phyloP scores from a whole-genome alignment of 129 eudicot genomes.

The Smallanthus sonchifolius region DNA sequence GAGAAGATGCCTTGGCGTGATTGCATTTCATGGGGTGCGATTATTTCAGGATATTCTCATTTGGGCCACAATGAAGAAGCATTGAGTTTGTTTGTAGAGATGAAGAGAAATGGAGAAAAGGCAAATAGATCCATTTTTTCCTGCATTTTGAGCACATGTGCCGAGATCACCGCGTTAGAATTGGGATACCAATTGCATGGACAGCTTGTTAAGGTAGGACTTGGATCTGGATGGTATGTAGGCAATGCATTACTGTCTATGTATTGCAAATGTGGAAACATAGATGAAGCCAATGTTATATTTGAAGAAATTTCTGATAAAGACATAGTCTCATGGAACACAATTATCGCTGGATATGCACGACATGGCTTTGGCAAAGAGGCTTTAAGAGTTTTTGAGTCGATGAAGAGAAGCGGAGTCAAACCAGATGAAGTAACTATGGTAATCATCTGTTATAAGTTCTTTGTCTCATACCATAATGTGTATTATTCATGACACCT shows the following conservation, averaged over 20 bases:
- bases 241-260: slow-evolving; percentile 2
- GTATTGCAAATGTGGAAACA: slow-evolving; percentile 16
- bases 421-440: slow-evolving; percentile 13
- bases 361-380: slow-evolving; percentile 7
- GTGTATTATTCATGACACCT: not conserved
- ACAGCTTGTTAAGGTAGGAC: slow-evolving; percentile 8
- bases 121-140: slow-evolving; percentile 9
- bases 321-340: slow-evolving; percentile 6
- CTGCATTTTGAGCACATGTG: slow-evolving; percentile 12
- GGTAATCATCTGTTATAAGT: not conserved
- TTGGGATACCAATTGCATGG: slow-evolving; percentile 7
- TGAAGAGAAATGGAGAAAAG: slow-evolving; percentile 9
- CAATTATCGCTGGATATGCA: slow-evolving; percentile 8
- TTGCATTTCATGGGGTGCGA: slow-evolving; percentile 14
- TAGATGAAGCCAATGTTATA: slow-evolving; percentile 9
- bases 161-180: slow-evolving; percentile 1
- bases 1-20: slow-evolving; percentile 10
- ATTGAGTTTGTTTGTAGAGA: not conserved
- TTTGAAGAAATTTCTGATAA: slow-evolving; percentile 5
- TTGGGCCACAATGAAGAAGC: slow-evolving; percentile 1
- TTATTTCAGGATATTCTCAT: slow-evolving; percentile 4
- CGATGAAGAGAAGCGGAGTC: slow-evolving; percentile 6
- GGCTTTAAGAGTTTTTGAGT: slow-evolving; percentile 11
- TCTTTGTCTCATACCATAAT: not conserved
- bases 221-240: slow-evolving; percentile 5